A percentile compares a stretch with the other conserved stretches of the same genome.
These are phyloP conservation scores for Acacia concinna DNA, from an alignment of 331 rosid species.

Conservation along the genomic window DNA sequence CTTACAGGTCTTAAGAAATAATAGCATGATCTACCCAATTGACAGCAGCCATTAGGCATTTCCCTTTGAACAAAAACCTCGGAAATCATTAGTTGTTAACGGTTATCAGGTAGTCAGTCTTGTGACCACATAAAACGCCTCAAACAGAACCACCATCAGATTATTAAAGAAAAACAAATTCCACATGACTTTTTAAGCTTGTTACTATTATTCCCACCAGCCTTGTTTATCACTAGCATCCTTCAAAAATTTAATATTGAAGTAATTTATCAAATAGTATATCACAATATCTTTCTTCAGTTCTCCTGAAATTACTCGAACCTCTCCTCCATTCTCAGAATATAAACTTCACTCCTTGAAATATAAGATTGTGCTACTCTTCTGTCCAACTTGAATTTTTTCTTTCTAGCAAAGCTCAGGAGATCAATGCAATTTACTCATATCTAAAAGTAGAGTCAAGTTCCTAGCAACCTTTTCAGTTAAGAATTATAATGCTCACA, in stretches of 20 bases:
- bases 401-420: background rate
- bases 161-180: no score
- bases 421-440: background rate
- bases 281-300: background rate
- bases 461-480: constrained; percentile 11
- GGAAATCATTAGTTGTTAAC: background rate
- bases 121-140: background rate
- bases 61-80: background rate
- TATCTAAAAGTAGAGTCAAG: background rate
- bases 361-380: background rate
- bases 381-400: background rate
- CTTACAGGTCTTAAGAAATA: background rate
- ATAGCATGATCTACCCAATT: background rate
- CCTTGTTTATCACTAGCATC: background rate
- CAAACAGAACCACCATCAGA: background rate
- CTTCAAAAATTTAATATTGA: background rate
- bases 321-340: background rate
- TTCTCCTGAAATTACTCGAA: background rate
- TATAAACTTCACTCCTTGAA: background rate
- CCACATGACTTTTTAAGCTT: background rate
- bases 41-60: background rate
- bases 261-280: background rate
- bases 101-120: background rate
- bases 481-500: background rate
- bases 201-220: background rate